Conservation (phyloP, 2,329 filamentous ascomycete species). For the Cordyceps tenuipes region DNA sequence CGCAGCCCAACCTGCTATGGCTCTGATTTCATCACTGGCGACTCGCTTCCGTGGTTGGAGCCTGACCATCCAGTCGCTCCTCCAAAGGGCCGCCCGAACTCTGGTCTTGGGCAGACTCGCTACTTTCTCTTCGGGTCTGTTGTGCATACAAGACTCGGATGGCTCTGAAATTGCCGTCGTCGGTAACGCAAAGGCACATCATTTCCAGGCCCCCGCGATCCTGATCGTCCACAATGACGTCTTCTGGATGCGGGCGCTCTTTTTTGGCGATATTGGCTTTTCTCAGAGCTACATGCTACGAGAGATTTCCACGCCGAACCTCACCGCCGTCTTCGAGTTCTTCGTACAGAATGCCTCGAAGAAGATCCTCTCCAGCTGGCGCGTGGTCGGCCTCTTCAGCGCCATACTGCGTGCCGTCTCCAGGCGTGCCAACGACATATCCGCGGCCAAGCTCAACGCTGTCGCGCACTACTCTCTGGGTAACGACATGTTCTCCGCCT, state of each 20-base stretch:
- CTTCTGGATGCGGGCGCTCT: constrained; percentile 60
- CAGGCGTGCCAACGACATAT: constrained; percentile 46
- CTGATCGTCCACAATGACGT: constrained; percentile 54
- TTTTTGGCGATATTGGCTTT: constrained; percentile 70
- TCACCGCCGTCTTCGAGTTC: constrained; percentile 62
- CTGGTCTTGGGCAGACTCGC: neutral
- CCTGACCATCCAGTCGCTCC: neutral
- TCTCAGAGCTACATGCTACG: constrained; percentile 66
- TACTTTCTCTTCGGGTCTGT: neutral
- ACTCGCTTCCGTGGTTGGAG: neutral
- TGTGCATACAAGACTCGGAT: neutral
- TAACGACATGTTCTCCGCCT: constrained; percentile 68
- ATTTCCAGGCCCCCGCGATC: neutral
- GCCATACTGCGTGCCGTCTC: constrained; percentile 50
- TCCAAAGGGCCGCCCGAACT: neutral
- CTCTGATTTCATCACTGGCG: neutral
- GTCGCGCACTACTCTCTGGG: constrained; percentile 68
- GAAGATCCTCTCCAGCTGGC: constrained; percentile 52
- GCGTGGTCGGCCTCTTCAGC: constrained; percentile 47
- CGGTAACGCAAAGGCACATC: neutral
- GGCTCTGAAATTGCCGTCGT: constrained; percentile 1
- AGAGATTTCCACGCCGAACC: constrained; percentile 57
- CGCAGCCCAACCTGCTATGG: neutral
- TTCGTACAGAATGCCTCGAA: constrained; percentile 60
- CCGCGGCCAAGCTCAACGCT: constrained; percentile 55